phyloP scores from a whole-genome alignment of 176 grass and related monocot species.

The Olyra latifolia region DNA sequence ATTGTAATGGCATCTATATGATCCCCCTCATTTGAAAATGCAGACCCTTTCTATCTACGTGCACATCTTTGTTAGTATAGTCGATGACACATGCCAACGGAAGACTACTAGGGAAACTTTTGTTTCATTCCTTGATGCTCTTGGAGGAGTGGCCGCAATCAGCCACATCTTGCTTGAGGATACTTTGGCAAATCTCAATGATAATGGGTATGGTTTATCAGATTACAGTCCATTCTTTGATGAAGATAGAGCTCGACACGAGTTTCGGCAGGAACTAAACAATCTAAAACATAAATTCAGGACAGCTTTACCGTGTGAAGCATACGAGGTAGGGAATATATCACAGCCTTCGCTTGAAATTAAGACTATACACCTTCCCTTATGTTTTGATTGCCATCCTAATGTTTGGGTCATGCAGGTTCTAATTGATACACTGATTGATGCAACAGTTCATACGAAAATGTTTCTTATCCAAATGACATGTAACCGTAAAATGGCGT shows the following conservation, averaged over 20 bases:
- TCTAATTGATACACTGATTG: not conserved
- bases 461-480: too few species aligned
- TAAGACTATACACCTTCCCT: not conserved
- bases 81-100: not conserved
- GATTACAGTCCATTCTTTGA: not conserved
- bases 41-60: constrained; percentile 8
- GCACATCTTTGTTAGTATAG: not conserved
- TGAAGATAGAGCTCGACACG: not conserved
- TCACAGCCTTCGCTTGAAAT: too few species aligned
- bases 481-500: too few species aligned
- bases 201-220: not conserved
- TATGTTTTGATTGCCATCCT: not conserved
- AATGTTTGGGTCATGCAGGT: constrained; percentile 13
- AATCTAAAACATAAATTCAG: constrained; percentile 2
- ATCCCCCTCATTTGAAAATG: not conserved
- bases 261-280: not conserved
- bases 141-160: not conserved
- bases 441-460: too few species aligned
- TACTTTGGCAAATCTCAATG: not conserved
- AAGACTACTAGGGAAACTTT: not conserved
- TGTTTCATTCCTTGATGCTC: not conserved
- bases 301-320: not conserved
- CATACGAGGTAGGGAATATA: not conserved
- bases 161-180: constrained; percentile 14
- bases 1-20: not conserved